Conservation (phyloP, 257 asterid genomes). For the Ophiorrhiza pumila region DNA sequence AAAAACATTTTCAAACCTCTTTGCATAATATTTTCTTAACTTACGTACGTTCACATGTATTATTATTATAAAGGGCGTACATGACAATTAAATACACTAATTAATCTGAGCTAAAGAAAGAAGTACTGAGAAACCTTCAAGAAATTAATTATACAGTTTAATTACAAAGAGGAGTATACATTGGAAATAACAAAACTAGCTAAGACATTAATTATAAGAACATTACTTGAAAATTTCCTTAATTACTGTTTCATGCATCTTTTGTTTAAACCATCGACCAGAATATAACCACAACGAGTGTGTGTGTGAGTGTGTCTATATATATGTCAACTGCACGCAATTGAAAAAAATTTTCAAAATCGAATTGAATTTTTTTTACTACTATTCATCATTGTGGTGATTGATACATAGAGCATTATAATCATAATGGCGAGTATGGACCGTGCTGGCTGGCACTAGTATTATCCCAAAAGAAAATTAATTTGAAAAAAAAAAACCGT, state of each 20-base stretch:
- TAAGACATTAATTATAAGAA: neutral
- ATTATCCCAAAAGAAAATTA: too few species aligned
- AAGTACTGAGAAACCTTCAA: conserved; percentile 3
- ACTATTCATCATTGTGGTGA: neutral
- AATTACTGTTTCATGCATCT: neutral
- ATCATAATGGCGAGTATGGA: neutral
- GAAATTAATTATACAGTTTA: neutral
- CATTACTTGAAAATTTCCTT: neutral
- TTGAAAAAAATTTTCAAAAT: too few species aligned
- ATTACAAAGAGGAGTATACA: neutral
- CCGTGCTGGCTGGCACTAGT: neutral
- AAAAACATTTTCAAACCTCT: neutral
- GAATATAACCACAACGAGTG: too few species aligned
- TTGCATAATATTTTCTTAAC: too few species aligned
- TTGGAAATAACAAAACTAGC: neutral
- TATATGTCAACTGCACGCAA: too few species aligned
- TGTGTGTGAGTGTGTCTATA: too few species aligned
- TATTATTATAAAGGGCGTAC: too few species aligned
- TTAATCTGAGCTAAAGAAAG: neutral
- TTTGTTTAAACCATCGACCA: neutral
- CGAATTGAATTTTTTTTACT: neutral
- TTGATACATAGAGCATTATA: neutral
- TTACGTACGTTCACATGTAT: neutral
- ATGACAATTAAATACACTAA: too few species aligned
- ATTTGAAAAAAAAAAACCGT: too few species aligned